These are phyloP conservation scores for Chlorella variabilis DNA, from an alignment of 163 green algal genomes.

Conservation along the genomic window DNA sequence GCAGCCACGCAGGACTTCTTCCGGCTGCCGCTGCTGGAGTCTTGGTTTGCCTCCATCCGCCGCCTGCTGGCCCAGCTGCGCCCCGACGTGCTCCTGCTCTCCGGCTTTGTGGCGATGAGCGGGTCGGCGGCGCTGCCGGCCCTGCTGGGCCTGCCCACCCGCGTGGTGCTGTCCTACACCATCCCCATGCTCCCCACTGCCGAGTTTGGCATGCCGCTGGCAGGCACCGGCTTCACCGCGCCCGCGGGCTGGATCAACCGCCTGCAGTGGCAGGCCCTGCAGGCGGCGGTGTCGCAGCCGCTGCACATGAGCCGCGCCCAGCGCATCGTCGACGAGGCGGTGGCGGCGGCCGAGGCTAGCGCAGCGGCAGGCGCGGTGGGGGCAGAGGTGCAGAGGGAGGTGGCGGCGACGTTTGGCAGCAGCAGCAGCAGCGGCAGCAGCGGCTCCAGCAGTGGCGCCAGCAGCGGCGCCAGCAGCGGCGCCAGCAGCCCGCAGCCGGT, in stretches of 20 bases:
- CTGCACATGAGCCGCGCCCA: slow-evolving; percentile 1
- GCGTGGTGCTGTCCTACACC: slow-evolving; percentile 25
- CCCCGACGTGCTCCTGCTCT: slow-evolving; percentile 35
- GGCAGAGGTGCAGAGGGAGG: background rate
- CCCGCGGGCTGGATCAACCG: slow-evolving; percentile 32
- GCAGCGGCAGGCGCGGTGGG: background rate
- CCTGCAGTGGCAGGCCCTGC: slow-evolving; percentile 29
- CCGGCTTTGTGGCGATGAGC: slow-evolving; percentile 25
- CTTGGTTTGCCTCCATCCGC: background rate
- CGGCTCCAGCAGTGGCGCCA: background rate
- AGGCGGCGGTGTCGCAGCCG: background rate
- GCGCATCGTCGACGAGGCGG: background rate
- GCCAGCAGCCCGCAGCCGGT: background rate
- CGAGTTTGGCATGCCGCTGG: slow-evolving; percentile 38
- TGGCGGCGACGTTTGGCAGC: background rate
- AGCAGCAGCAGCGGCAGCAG: background rate
- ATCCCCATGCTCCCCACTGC: slow-evolving; percentile 37
- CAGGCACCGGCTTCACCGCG: slow-evolving; percentile 35
- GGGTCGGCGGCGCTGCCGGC: slow-evolving; percentile 30
- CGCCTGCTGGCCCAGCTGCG: slow-evolving; percentile 7
- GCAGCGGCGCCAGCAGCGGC: background rate
- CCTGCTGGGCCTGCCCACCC: slow-evolving; percentile 38
- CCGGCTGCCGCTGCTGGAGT: slow-evolving; percentile 20
- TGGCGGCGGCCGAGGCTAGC: background rate
- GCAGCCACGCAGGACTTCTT: slow-evolving; percentile 20